Base-by-base conservation (phyloP, 495 filamentous ascomycete genomes). In the Aeminium ludgeri region DNA sequence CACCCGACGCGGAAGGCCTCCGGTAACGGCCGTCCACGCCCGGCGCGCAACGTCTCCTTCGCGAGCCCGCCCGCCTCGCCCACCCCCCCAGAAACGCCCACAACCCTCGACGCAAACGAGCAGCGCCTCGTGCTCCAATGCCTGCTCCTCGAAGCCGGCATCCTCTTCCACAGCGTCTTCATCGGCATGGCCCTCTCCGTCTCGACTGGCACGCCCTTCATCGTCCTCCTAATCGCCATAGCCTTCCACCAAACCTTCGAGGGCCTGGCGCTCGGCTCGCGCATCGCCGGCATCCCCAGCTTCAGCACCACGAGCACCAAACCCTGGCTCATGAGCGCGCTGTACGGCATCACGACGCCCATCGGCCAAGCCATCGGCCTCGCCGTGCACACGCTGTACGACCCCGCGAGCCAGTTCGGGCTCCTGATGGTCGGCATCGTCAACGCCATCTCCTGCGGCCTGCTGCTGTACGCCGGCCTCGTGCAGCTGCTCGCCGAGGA, bases 251-350 rank as follows among this genome's bases (percentile, higher is more conserved):
- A 80, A 55, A 75, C 73, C 48, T 80, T 80, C 50, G 76, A 80
- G 58, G 76, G 76, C 36, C 70, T 80, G 13, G 76, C 74, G 18
- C 66, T 80, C 0, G 76, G 76, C 13, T 67, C 68, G 10, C 74
- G 76, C 42, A 64, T 64, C 30, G 53, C 58, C 30, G 56, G 16
- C 66, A 67, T 72, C 2, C n/a, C n/a, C 0, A 31, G 19, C 20
- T 51, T 51, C 39, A 37, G 39, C 36, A 43, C 48, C 7, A 28
- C 29, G 7, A 30, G 20, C 20, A 18, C 37, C 16, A 64, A 70
- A 36, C 87, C 87, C 10, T 94, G 86, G 86, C 67, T 93, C n/a
- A 96, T 96, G 87, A 81, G 79, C 3, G 64, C 89, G 6, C 84
- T 87, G 2, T 96, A 91, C 52, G 87, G 87, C 18, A 73, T 77